These are phyloP conservation scores for Musa balbisiana DNA, from an alignment of 202 grass and related monocot species.

Conservation along the genomic window DNA sequence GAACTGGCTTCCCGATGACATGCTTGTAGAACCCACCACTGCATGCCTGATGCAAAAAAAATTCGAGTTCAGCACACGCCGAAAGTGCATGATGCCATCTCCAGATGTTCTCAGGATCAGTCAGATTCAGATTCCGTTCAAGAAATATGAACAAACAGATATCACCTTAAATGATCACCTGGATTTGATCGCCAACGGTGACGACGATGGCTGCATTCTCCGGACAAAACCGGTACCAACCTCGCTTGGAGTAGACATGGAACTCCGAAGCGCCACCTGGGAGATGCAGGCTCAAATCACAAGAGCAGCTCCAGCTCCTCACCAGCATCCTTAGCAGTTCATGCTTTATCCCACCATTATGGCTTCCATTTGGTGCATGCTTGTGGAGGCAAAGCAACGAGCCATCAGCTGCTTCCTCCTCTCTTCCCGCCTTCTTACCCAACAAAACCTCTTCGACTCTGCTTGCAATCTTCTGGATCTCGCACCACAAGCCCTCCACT, in stretches of 20 bases:
- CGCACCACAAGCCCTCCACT: conserved; percentile 25
- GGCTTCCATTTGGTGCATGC: conserved; percentile 17
- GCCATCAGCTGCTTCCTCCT: not conserved
- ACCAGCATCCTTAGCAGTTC: conserved; percentile 41
- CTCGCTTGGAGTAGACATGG: conserved; percentile 45
- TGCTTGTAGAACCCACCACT: conserved; percentile 40
- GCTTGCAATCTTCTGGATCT: conserved; percentile 33
- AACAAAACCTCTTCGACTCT: conserved; percentile 29
- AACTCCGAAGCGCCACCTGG: conserved; percentile 36
- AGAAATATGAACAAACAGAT: not conserved
- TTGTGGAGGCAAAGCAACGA: conserved; percentile 38
- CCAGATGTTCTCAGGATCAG: not conserved
- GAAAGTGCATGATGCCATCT: not conserved
- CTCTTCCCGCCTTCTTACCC: not conserved
- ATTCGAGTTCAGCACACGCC: no score
- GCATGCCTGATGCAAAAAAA: conserved; percentile 25
- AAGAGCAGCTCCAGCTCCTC: conserved; percentile 30
- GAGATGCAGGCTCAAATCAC: conserved; percentile 38
- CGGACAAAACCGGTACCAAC: conserved; percentile 42
- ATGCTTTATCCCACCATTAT: conserved; percentile 22
- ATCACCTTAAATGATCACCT: conserved; percentile 35
- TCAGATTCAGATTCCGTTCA: no score
- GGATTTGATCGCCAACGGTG: conserved; percentile 50
- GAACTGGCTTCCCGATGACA: conserved; percentile 34
- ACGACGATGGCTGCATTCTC: conserved; percentile 38